These are phyloP conservation scores for Hemileccinum rubropunctum DNA, from an alignment of 768 basidiomycete species.

Conservation along the genomic window DNA sequence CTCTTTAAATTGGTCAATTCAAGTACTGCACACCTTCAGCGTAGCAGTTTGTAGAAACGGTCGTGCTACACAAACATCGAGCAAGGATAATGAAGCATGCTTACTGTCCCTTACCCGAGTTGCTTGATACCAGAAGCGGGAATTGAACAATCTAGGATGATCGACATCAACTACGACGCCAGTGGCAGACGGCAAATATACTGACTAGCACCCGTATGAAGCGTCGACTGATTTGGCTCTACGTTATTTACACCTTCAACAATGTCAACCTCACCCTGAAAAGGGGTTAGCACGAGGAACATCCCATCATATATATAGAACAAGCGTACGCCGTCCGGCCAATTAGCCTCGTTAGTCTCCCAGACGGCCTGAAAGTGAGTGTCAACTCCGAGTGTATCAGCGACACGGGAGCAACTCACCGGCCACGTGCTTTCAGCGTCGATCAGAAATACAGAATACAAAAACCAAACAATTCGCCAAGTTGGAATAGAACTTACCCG, in stretches of 20 bases:
- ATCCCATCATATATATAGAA: neutral
- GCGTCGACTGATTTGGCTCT: conserved; percentile 47
- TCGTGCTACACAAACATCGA: conserved; percentile 13
- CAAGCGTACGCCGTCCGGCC: conserved; percentile 25
- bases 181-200: neutral
- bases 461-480: neutral
- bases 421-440: conserved; percentile 34
- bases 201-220: conserved; percentile 55
- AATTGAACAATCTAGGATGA: conserved; percentile 25
- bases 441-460: neutral
- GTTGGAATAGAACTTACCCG: conserved; percentile 20
- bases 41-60: conserved; percentile 24
- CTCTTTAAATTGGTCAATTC: neutral
- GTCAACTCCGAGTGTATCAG: conserved; percentile 1
- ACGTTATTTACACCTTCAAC: conserved; percentile 50
- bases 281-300: neutral
- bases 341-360: conserved; percentile 23
- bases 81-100: neutral
- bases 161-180: neutral
- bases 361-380: conserved; percentile 25
- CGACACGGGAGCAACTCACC: conserved; percentile 14
- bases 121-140: conserved; percentile 20
- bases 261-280: conserved; percentile 31
- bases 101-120: conserved; percentile 20
- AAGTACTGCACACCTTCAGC: conserved; percentile 12